These are phyloP conservation scores for Secale cereale DNA, from an alignment of 176 grass and related monocot species.

Conservation along the genomic window DNA sequence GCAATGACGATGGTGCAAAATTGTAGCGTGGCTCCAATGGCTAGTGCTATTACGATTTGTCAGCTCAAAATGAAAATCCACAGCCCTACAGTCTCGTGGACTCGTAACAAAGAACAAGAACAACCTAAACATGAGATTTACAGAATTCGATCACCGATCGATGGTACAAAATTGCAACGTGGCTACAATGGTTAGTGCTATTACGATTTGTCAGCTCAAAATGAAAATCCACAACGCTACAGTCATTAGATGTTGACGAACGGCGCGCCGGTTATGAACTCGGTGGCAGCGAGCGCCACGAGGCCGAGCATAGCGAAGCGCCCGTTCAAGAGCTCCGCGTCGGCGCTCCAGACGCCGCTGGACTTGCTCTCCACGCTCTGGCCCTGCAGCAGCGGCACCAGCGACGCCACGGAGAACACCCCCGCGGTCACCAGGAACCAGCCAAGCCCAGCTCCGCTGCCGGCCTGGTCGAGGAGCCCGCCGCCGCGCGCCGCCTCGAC, in stretches of 20 bases:
- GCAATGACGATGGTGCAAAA: no score
- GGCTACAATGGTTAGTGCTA: no score
- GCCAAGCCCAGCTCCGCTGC: conserved; percentile 33
- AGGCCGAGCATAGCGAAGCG: conserved; percentile 81
- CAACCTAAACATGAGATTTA: no score
- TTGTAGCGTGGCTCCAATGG: no score
- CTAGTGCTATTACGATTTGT: no score
- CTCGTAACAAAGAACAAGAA: no score
- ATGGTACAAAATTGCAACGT: no score
- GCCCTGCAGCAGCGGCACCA: conserved; percentile 66
- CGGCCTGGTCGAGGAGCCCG: conserved; percentile 37
- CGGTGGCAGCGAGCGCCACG: conserved; percentile 71
- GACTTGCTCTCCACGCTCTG: conserved; percentile 37
- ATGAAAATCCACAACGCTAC: no score
- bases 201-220: no score
- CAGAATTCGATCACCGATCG: no score
- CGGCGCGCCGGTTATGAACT: conserved; percentile 74
- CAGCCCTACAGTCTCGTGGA: no score
- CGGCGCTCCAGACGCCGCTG: conserved; percentile 30
- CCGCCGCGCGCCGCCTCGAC: conserved; percentile 49
- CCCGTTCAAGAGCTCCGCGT: conserved; percentile 88
- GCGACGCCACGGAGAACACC: conserved; percentile 55
- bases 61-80: no score
- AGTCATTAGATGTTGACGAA: conserved; percentile 32
- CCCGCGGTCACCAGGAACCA: conserved; percentile 41